A percentile compares a stretch with the other conserved stretches of the same genome.
These are phyloP conservation scores for Phylloporus scabripes DNA, from an alignment of 768 basidiomycete genomes.

Conservation along the genomic window DNA sequence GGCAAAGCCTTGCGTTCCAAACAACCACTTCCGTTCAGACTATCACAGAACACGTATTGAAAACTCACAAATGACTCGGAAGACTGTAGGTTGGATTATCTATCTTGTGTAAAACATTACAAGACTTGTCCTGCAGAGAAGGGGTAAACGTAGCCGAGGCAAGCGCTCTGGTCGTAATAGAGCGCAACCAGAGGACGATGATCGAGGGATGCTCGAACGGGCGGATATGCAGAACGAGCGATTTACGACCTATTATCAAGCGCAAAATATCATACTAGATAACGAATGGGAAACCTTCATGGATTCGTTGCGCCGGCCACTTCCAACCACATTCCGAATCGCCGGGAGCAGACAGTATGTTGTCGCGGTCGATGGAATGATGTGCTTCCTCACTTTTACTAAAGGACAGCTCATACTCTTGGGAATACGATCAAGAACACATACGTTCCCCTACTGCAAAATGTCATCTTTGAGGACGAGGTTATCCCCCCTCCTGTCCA, in stretches of 20 bases:
- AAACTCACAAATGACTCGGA: neutral
- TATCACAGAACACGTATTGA: neutral
- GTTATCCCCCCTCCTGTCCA: slow-evolving; percentile 73
- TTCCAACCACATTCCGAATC: slow-evolving; percentile 94
- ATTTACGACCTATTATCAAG: slow-evolving; percentile 62
- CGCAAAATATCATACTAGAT: slow-evolving; percentile 69
- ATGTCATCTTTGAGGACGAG: slow-evolving; percentile 72
- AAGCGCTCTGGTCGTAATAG: slow-evolving; percentile 9
- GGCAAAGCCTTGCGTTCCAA: slow-evolving; percentile 29
- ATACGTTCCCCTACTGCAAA: slow-evolving; percentile 72
- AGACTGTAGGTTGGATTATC: slow-evolving; percentile 14
- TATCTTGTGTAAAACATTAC: neutral
- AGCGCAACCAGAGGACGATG: slow-evolving; percentile 28
- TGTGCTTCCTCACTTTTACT: slow-evolving; percentile 4
- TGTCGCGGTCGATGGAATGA: neutral
- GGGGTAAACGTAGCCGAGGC: slow-evolving; percentile 12
- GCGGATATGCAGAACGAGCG: slow-evolving; percentile 67
- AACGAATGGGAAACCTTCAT: slow-evolving; percentile 79
- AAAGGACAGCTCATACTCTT: slow-evolving; percentile 63
- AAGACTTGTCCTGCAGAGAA: slow-evolving; percentile 9
- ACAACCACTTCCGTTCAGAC: slow-evolving; percentile 15
- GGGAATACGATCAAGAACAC: slow-evolving; percentile 71
- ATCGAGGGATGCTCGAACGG: slow-evolving; percentile 52
- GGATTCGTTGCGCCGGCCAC: slow-evolving; percentile 54
- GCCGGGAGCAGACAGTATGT: slow-evolving; percentile 79